Conservation (phyloP, 2,329 filamentous ascomycete species). For the Cadophora sp. region DNA sequence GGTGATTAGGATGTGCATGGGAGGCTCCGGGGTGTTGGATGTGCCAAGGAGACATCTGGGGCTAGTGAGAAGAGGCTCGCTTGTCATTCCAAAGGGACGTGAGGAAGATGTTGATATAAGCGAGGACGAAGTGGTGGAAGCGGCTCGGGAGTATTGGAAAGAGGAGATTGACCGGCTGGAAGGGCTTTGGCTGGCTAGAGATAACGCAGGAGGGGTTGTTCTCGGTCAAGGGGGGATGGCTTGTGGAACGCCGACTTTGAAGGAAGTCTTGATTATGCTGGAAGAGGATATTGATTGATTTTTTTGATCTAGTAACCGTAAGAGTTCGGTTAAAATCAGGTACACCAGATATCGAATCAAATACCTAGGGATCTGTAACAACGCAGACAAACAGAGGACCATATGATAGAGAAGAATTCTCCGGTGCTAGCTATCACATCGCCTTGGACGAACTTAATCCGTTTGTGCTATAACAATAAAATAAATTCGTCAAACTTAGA, state of each 20-base stretch:
- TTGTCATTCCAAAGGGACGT: background rate
- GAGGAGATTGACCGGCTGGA: background rate
- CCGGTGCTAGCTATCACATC: too few relatives aligned
- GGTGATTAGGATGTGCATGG: background rate
- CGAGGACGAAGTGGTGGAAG: background rate
- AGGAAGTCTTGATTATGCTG: background rate
- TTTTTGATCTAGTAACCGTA: too few relatives aligned
- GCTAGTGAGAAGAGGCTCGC: background rate
- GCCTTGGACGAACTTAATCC: too few relatives aligned
- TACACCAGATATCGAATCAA: too few relatives aligned
- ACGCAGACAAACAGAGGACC: too few relatives aligned
- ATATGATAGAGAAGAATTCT: too few relatives aligned
- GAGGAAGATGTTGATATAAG: background rate
- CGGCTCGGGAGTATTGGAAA: background rate
- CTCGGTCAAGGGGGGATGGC: background rate
- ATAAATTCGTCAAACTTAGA: too few relatives aligned
- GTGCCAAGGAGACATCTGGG: background rate
- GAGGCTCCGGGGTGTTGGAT: background rate
- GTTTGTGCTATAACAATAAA: too few relatives aligned
- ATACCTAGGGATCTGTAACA: too few relatives aligned
- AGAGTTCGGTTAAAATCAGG: too few relatives aligned
- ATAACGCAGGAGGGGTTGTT: background rate
- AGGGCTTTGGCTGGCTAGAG: background rate
- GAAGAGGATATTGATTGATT: background rate
- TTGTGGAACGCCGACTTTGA: background rate